A percentile compares a stretch with the other conserved stretches of the same genome.
Conservation (phyloP, 148 eudicot genomes). For the Silene latifolia region DNA sequence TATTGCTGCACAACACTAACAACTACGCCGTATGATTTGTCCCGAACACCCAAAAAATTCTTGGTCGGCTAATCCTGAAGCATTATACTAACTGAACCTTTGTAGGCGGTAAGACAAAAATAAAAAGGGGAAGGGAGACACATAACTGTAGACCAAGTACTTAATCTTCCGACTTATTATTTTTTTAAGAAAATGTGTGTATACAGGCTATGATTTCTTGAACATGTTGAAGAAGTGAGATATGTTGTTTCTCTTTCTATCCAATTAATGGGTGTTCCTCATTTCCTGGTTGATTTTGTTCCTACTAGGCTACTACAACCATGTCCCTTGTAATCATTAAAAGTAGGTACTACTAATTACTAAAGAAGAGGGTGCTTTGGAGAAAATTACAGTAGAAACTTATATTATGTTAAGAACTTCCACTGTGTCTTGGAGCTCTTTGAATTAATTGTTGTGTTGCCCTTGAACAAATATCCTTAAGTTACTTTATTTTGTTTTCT, state of each 20-base stretch:
- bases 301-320: too few relatives aligned
- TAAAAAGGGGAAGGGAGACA: background rate
- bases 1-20: background rate
- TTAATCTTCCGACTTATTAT: background rate
- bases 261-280: background rate
- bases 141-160: background rate
- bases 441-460: background rate
- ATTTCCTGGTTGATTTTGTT: background rate
- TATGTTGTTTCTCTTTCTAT: background rate
- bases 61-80: background rate
- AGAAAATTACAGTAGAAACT: too few relatives aligned
- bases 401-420: background rate
- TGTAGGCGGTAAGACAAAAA: background rate
- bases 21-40: background rate
- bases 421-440: background rate
- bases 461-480: background rate
- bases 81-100: background rate
- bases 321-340: background rate
- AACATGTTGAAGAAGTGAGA: background rate
- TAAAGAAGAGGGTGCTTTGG: background rate
- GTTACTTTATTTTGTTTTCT: background rate
- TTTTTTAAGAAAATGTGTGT: background rate
- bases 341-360: background rate
- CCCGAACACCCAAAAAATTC: background rate
- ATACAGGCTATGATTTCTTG: background rate